phyloP scores from a whole-genome alignment of 2,329 filamentous ascomycete genomes.

The Diplodia corticola region DNA sequence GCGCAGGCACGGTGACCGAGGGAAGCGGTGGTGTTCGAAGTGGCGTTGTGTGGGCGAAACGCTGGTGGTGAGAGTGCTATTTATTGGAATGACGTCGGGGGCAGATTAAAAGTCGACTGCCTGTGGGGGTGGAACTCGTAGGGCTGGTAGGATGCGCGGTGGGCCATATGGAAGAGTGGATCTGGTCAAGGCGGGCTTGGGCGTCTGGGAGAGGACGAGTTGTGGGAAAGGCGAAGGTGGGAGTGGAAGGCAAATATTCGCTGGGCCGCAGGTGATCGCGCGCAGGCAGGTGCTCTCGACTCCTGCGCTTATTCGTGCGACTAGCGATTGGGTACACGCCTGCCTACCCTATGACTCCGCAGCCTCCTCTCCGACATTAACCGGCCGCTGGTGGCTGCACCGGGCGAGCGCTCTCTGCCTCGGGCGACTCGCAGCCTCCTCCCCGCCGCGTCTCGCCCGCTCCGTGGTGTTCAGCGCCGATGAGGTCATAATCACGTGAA shows the following conservation, averaged over 20 bases:
- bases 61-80: neutral
- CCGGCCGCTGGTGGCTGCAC: neutral
- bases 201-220: neutral
- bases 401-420: neutral
- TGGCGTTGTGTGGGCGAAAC: neutral
- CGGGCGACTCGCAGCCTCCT: neutral
- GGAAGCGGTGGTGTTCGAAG: neutral
- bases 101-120: conserved; percentile 10
- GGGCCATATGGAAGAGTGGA: conserved; percentile 18
- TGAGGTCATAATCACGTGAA: conserved; percentile 15
- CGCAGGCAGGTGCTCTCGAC: conserved; percentile 6
- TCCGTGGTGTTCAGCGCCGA: neutral
- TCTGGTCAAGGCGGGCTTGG: neutral
- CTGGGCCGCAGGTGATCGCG: conserved; percentile 15
- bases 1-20: neutral
- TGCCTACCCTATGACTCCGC: conserved; percentile 1
- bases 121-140: conserved; percentile 2
- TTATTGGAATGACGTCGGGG: conserved; percentile 19
- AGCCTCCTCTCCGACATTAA: neutral
- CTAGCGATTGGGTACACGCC: conserved; percentile 15
- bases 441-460: neutral
- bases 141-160: neutral
- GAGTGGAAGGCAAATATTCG: neutral
- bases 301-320: conserved; percentile 19
- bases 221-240: neutral